phyloP scores from a whole-genome alignment of 1,284 basidiomycete genomes.

The Moesziomyces antarcticus region DNA sequence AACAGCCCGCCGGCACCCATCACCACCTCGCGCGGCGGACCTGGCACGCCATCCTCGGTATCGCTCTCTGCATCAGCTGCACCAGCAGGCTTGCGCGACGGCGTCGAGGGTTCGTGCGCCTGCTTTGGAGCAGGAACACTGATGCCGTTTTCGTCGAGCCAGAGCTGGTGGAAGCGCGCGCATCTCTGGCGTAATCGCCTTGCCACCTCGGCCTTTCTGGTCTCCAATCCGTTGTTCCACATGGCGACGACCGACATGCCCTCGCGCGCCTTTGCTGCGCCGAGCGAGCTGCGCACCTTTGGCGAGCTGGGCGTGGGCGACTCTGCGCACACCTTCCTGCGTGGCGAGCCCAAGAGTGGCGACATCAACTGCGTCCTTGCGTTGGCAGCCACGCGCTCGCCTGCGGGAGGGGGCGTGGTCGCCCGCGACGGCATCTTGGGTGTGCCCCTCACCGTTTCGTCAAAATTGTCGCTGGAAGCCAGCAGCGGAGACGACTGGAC shows the following conservation, averaged over 20 bases:
- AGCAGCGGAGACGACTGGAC: conserved; percentile 16
- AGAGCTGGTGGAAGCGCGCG: conserved; percentile 46
- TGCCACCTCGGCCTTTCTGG: conserved; percentile 53
- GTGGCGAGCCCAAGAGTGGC: conserved; percentile 18
- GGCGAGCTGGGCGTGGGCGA: conserved; percentile 16
- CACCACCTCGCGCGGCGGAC: conserved; percentile 84
- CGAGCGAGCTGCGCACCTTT: conserved; percentile 13
- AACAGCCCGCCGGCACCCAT: conserved; percentile 38
- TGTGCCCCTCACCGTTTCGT: conserved; percentile 24
- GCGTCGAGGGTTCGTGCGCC: conserved; percentile 11
- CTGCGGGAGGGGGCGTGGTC: conserved; percentile 22
- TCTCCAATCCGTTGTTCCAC: conserved; percentile 64
- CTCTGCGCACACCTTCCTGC: conserved; percentile 2
- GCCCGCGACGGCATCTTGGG: conserved; percentile 29
- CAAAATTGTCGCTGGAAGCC: conserved; percentile 15
- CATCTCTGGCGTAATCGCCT: conserved; percentile 46
- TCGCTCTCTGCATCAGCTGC: conserved; percentile 75
- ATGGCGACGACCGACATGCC: conserved; percentile 60
- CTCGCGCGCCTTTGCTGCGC: conserved; percentile 30
- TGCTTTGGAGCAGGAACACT: conserved; percentile 9
- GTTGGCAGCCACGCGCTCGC: not conserved
- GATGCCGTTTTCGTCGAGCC: conserved; percentile 41
- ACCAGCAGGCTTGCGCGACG: conserved; percentile 9
- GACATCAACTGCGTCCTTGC: not conserved
- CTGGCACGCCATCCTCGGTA: conserved; percentile 83